phyloP scores from a whole-genome alignment of 306 rosid genomes.

The Betula pendula region DNA sequence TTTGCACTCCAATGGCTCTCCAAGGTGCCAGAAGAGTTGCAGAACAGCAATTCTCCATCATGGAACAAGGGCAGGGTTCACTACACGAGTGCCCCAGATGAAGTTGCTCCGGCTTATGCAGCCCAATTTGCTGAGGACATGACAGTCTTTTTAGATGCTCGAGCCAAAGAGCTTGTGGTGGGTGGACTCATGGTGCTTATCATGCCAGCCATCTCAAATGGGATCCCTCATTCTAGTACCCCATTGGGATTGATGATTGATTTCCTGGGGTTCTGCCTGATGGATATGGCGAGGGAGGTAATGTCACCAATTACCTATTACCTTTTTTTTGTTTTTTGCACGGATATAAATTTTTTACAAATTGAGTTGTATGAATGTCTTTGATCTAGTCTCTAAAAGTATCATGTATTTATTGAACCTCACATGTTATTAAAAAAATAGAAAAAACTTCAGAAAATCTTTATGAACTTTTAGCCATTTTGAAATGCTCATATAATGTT shows the following conservation, averaged over 20 bases:
- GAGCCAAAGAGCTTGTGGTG: neutral
- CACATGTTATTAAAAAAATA: no score
- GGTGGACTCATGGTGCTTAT: conserved; percentile 10
- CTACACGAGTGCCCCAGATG: conserved; percentile 7
- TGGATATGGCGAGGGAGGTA: conserved; percentile 18
- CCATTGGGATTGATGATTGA: neutral
- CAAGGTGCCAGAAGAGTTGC: conserved; percentile 15
- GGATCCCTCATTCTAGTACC: neutral
- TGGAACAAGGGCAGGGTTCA: conserved; percentile 28
- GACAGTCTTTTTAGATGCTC: neutral
- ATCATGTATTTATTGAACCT: no score
- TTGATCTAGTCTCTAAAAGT: no score
- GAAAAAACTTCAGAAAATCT: no score
- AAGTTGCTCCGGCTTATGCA: neutral
- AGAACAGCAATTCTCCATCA: conserved; percentile 13
- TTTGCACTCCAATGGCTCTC: conserved; percentile 31
- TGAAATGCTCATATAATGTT: no score
- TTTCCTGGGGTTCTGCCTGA: conserved; percentile 1
- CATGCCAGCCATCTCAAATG: neutral
- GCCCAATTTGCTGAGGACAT: conserved; percentile 1
- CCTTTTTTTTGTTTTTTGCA: neutral
- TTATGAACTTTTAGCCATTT: no score
- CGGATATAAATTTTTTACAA: no score
- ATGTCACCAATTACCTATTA: neutral
- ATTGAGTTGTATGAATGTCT: no score